Base-by-base conservation (phyloP, 768 basidiomycete species). In the Serendipita vermifera region DNA sequence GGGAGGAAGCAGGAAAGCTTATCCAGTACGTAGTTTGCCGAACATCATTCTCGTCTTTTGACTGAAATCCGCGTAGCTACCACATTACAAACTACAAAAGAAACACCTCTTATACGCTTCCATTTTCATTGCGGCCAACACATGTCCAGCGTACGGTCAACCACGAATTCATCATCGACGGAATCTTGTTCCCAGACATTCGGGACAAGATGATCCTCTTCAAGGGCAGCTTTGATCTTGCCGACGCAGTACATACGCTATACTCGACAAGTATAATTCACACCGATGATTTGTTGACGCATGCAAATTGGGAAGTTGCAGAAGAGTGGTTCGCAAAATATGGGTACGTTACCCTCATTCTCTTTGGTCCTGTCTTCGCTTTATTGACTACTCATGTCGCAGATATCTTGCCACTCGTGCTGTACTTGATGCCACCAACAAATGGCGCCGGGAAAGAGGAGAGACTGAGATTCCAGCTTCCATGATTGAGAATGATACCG, bases 181-280 rank as follows among this genome's bases (percentile, higher is more conserved):
- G 82, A 40, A 82, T 96, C 43, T 76, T 89, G 58, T 87, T 92
- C 69, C 87, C 93, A 43, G 86, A 90, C 62, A 72, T 97, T 56
- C 79, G 93, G 33, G 92, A 96, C 63, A 78, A 89, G 32, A 85
- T 94, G 76, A 96, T 97, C 62, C 73, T 94, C 15, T 71, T 90
- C 32, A 77, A 89, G 73, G 85, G 91, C 84, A 84, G 82, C 43
- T 87, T 85, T 61, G 83, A 85, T 62, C 70, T 96, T 13, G 79
- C 83, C 0, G 88, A 90, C 59, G 87, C 85, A 62, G 70, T 91
- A 27, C 74, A 83, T 58, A 83, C 87, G 59, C 83, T 87, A 60
- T 73, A 84, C 31, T 71, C 67, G 24, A 77, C 79, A 3, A 75
- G 87, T 11, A 83, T 77, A 2, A 77, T 93, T 39, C 91, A 96